Evolutionary conservation across 176 grass and related monocot genomes (phyloP).

Genomic region (Oryza rufipogon): DNA sequence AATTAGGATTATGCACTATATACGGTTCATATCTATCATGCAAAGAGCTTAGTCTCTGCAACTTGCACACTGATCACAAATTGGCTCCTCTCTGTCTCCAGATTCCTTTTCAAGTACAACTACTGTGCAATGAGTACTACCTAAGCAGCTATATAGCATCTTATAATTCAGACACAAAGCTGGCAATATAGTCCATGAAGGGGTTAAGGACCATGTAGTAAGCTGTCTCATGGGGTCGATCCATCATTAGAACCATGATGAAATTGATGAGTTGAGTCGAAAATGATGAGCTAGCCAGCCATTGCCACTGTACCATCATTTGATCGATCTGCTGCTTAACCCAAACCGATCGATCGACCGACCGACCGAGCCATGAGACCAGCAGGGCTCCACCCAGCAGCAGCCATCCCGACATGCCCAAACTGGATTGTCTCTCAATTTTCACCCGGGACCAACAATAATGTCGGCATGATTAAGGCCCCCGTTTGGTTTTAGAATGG

Average conservation of each 20-base stretch:
- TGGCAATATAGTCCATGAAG: background rate
- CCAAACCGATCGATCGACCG: background rate
- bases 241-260: slow-evolving; percentile 14
- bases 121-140: background rate
- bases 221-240: background rate
- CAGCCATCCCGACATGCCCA: background rate
- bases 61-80: background rate
- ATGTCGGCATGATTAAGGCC: background rate
- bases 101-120: background rate
- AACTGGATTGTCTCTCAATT: background rate
- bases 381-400: background rate
- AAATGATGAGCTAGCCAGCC: background rate
- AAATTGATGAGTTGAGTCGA: background rate
- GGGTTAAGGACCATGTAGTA: background rate
- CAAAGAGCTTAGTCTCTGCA: background rate
- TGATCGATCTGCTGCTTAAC: background rate
- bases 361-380: background rate
- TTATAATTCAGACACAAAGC: slow-evolving; percentile 13
- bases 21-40: background rate
- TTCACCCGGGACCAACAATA: background rate
- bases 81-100: background rate
- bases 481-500: background rate
- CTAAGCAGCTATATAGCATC: background rate
- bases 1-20: background rate
- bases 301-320: background rate